Evolutionary conservation across 805 yeast species (phyloP), one percentile per base, ranked within the genome.

Genomic region (Wickerhamiella kurtzmanii): DNA sequence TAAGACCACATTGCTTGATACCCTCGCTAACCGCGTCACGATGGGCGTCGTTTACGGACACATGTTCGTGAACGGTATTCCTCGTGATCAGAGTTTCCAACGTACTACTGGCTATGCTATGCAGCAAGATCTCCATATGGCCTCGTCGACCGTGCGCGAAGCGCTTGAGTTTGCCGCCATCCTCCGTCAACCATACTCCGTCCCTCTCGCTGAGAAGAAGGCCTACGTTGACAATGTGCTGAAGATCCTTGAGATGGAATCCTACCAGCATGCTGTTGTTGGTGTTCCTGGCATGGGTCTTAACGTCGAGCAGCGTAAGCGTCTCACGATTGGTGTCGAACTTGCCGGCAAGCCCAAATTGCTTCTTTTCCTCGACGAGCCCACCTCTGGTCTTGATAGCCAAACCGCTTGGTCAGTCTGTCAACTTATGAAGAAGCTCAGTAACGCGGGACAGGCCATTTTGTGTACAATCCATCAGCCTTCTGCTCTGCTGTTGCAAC

Each of bases 381-480:
- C 85, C 32, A 79, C 84, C 22, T 79, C 84, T 35, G 85, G 85
- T 60, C 67, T 79, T 50, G 85, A 79, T 59, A 66, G 71, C 15
- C 72, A 68, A 48, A 64, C 79, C 70, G 64, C 83, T 68, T 77
- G 86, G 86, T 72, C 84, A 37, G 76, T 80, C 60, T 75, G 79
- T 59, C 73, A 75, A 60, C 73, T 80, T 56, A 69, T 80, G 72
- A 70, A 81, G 62, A 76, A 77, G 55, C 69, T 80, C 50, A 82
- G 84, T 13, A 72, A 74, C 58, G 76, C 78, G 50, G 87, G 87
- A 37, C 86, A 80, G 64, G 80, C 86, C 35, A 77, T 80, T 60
- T 66, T 80, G 59, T 80, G 86, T 67, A 80, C 87, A 21, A 80
- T 80, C 55, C 87, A 80, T 63, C 87, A 80, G 64, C 87, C 87